phyloP scores from a whole-genome alignment of 805 yeast genomes.

The Sugiyamaella lignohabitans region DNA sequence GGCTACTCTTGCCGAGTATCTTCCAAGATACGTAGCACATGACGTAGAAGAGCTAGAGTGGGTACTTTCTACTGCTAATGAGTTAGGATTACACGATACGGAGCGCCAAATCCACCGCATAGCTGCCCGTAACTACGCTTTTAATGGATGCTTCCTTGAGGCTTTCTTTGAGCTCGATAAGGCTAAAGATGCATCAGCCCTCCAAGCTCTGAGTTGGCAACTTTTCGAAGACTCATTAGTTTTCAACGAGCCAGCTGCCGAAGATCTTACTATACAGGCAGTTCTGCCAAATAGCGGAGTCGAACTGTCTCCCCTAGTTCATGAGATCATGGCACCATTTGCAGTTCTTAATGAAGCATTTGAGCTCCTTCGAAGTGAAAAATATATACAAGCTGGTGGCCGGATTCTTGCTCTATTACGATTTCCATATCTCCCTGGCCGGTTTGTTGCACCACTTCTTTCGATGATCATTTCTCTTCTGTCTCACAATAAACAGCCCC shows the following conservation, averaged over 20 bases:
- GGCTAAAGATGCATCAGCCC: constrained; percentile 17
- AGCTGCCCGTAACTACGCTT: constrained; percentile 13
- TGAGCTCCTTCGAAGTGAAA: constrained; percentile 6
- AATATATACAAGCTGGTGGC: constrained; percentile 17
- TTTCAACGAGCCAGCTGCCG: constrained; percentile 11
- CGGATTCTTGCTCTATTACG: constrained; percentile 22
- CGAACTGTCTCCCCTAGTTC: constrained; percentile 18
- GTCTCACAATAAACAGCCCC: too few species aligned
- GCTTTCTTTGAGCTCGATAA: constrained; percentile 25
- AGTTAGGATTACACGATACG: constrained; percentile 5
- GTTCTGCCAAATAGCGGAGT: constrained; percentile 7
- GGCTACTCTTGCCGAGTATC: constrained; percentile 16
- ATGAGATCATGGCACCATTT: constrained; percentile 30
- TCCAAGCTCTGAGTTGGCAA: constrained; percentile 23
- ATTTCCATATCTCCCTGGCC: constrained; percentile 26
- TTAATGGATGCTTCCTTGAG: constrained; percentile 13
- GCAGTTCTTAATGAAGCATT: constrained; percentile 26
- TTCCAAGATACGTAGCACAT: constrained; percentile 6
- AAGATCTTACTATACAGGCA: constrained; percentile 9
- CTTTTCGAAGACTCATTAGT: constrained; percentile 24
- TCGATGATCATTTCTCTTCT: constrained; percentile 18
- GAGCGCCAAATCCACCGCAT: constrained; percentile 7
- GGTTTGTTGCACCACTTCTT: constrained; percentile 18
- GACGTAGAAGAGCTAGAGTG: constrained; percentile 16
- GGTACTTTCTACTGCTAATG: constrained; percentile 8